Conservation (phyloP, 331 rosid genomes). For the Stylosanthes scabra region DNA sequence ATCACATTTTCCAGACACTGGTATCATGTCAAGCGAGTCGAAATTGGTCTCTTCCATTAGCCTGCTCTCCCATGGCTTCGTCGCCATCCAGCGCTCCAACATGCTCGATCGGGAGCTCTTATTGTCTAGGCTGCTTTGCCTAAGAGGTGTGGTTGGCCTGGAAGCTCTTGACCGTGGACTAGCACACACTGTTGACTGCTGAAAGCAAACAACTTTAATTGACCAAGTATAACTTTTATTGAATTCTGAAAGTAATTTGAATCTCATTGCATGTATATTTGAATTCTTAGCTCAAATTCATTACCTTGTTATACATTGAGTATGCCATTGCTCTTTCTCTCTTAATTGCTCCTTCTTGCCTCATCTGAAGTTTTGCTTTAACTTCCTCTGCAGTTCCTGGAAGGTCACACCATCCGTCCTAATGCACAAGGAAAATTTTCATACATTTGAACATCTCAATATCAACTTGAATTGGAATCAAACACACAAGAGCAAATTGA, state of each 20-base stretch:
- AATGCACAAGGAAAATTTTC: conserved; percentile 33
- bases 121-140: conserved; percentile 40
- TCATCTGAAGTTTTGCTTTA: conserved; percentile 69
- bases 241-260: background rate
- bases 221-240: no score
- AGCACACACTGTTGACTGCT: conserved; percentile 57
- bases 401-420: conserved; percentile 86
- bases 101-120: conserved; percentile 52
- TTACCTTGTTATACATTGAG: conserved; percentile 68
- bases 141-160: conserved; percentile 46
- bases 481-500: background rate
- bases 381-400: conserved; percentile 73
- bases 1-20: conserved; percentile 53
- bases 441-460: background rate
- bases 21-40: conserved; percentile 50
- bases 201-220: conserved; percentile 33
- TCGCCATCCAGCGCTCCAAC: conserved; percentile 77
- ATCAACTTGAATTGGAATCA: background rate
- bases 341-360: conserved; percentile 72
- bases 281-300: background rate
- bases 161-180: conserved; percentile 63
- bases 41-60: conserved; percentile 51
- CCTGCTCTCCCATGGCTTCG: conserved; percentile 79
- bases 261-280: background rate
- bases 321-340: conserved; percentile 80